Evolutionary conservation across 352 stramenopile genomes (phyloP).

Genomic region (Globisporangium spiculum): DNA sequence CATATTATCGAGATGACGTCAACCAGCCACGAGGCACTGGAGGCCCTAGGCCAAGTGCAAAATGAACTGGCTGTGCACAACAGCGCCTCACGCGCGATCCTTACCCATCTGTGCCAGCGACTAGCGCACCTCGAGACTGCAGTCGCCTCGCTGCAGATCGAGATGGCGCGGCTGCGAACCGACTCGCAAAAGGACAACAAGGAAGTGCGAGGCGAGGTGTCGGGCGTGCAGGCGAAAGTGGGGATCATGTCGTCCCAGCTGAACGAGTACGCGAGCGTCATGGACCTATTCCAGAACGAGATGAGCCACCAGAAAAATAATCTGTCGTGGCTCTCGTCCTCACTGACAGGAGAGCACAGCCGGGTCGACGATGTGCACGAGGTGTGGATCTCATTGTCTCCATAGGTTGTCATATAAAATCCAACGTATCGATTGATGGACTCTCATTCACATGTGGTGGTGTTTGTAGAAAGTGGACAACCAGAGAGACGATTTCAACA

Average conservation of each 20-base stretch:
- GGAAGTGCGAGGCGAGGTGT: slow-evolving; percentile 48
- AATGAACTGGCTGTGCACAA: slow-evolving; percentile 47
- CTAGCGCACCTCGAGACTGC: slow-evolving; percentile 46
- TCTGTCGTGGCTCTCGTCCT: slow-evolving; percentile 44
- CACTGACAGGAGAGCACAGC: slow-evolving; percentile 43
- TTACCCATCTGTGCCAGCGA: slow-evolving; percentile 62
- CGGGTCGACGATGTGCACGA: slow-evolving; percentile 48
- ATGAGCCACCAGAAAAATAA: slow-evolving; percentile 49
- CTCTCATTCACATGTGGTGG: not conserved
- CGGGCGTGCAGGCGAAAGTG: slow-evolving; percentile 37
- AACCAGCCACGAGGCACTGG: slow-evolving; percentile 7
- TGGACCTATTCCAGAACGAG: slow-evolving; percentile 66
- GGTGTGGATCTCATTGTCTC: slow-evolving; percentile 19
- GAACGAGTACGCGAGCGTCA: slow-evolving; percentile 53
- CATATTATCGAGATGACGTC: not conserved
- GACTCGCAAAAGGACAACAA: slow-evolving; percentile 41
- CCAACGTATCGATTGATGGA: not conserved
- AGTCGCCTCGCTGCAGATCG: slow-evolving; percentile 39
- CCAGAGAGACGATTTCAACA: slow-evolving; percentile 63
- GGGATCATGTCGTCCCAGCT: slow-evolving; percentile 52
- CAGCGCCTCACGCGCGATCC: slow-evolving; percentile 55
- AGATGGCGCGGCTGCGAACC: slow-evolving; percentile 33
- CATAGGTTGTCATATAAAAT: not conserved
- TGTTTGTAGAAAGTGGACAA: slow-evolving; percentile 60
- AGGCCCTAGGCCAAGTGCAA: slow-evolving; percentile 46